Evolutionary conservation across 2,329 filamentous ascomycete genomes (phyloP).

Genomic region (Emergomyces africanus): DNA sequence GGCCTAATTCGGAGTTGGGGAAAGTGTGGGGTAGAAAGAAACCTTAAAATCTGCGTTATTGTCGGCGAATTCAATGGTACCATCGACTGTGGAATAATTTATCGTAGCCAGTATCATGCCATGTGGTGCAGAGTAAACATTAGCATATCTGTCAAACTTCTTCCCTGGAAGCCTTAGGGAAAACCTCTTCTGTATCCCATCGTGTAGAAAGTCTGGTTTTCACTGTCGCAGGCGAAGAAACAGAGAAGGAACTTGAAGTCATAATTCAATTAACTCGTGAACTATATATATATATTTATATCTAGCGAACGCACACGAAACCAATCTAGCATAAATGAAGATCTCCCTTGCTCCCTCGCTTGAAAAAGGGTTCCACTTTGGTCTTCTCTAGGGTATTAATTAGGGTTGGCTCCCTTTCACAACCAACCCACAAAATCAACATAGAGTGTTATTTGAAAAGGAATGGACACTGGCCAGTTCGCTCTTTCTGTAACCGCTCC

Average conservation of each 20-base stretch:
- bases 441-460: slow-evolving; percentile 3
- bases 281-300: not conserved
- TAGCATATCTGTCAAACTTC: too few species aligned
- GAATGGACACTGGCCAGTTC: slow-evolving; percentile 40
- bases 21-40: not conserved
- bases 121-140: too few species aligned
- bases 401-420: not conserved
- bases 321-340: not conserved
- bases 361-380: too few species aligned
- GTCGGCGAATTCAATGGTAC: too few species aligned
- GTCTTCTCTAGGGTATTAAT: too few species aligned
- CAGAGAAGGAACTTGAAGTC: not conserved
- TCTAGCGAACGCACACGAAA: not conserved
- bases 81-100: too few species aligned
- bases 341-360: not conserved
- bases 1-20: not conserved
- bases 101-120: too few species aligned
- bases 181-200: not conserved
- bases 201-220: not conserved
- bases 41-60: too few species aligned
- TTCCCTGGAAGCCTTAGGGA: too few species aligned
- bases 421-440: not conserved
- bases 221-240: not conserved
- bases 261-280: not conserved
- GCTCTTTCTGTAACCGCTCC: slow-evolving; percentile 23